These are phyloP conservation scores for Ampelocalamus luodianensis DNA, from an alignment of 176 grass and related monocot species.

Conservation along the genomic window DNA sequence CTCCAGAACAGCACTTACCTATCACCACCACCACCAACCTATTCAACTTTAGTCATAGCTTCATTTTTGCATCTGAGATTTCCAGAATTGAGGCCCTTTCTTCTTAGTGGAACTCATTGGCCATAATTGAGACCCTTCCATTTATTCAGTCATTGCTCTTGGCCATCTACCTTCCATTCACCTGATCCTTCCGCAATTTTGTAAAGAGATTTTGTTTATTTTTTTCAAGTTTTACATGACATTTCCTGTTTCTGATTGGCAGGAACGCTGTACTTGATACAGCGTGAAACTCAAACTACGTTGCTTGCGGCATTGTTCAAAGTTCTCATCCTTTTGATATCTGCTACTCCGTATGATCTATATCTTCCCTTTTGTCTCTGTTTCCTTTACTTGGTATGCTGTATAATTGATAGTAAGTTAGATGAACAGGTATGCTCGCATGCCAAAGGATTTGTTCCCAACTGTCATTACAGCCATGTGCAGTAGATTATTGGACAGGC, in stretches of 20 bases:
- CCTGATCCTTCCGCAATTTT: neutral
- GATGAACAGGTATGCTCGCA: constrained; percentile 73
- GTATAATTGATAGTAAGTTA: constrained; percentile 42
- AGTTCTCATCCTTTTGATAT: constrained; percentile 82
- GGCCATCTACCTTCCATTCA: constrained; percentile 20
- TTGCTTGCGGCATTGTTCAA: constrained; percentile 69
- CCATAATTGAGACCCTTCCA: neutral
- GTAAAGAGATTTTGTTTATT: neutral
- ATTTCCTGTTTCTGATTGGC: constrained; percentile 50
- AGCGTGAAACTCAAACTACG: constrained; percentile 72
- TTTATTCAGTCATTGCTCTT: constrained; percentile 9
- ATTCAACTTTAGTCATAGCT: neutral
- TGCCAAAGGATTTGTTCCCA: constrained; percentile 85
- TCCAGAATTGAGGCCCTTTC: neutral
- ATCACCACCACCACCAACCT: neutral
- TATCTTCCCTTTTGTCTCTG: constrained; percentile 12
- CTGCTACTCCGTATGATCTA: constrained; percentile 86
- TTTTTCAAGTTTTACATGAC: constrained; percentile 34
- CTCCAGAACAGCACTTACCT: neutral
- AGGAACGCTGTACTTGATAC: constrained; percentile 79
- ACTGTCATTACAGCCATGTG: constrained; percentile 63
- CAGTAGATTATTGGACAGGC: constrained; percentile 45
- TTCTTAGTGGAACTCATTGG: constrained; percentile 13
- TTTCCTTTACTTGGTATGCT: constrained; percentile 17
- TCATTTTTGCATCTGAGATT: neutral